Evolutionary conservation across 2,329 filamentous ascomycete species (phyloP), one percentile per base, ranked within the genome.

Genomic region (Chalara sp.): DNA sequence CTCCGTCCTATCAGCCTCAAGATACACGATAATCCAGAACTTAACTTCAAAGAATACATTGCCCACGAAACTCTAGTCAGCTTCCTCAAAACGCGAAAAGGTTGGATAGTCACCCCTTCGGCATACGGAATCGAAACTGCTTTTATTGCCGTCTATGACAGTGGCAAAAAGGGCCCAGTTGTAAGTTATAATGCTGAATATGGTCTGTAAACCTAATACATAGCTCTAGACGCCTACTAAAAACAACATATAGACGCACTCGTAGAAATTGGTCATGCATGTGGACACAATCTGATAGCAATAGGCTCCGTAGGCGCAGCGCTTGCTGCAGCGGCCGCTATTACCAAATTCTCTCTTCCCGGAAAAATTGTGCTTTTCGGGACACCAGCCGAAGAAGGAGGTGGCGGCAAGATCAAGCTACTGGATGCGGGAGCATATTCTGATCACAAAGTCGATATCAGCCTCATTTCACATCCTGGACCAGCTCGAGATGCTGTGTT

Each of bases 61-160:
- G 78, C 78, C 0, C 76, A 80, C 56, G 68, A 74, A 11, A 66
- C 71, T 4, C 63, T 81, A 46, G 76, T 74, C 1, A 65, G 66
- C 5, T 80, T 75, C 52, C 66, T 79, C 60, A 62, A 63, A 11
- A 63, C 60, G 11, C 69, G 68, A 47, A 47, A 65, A 11, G 72
- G 69, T 35, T 79, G 77, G 76, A 65, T 70, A 32, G 76, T 81
- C 30, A 77, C 69, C 1, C 68, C 68, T 2, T 75, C 74, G 48
- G 72, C 76, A 0, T 78, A 76, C 56, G 76, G 73, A 3, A 56
- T 81, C 0, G 65, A 70, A 6, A 81, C 78, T 0, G 69, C 76
- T 1, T 81, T 81, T 55, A 71, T 73, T 45, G 73, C 70, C 8
- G 65, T 70, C 11, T 64, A 65, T 44, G 65, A 71, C 8, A 62